These are phyloP conservation scores for Plasmopara viticola DNA, from an alignment of 352 stramenopile genomes.

Conservation along the genomic window DNA sequence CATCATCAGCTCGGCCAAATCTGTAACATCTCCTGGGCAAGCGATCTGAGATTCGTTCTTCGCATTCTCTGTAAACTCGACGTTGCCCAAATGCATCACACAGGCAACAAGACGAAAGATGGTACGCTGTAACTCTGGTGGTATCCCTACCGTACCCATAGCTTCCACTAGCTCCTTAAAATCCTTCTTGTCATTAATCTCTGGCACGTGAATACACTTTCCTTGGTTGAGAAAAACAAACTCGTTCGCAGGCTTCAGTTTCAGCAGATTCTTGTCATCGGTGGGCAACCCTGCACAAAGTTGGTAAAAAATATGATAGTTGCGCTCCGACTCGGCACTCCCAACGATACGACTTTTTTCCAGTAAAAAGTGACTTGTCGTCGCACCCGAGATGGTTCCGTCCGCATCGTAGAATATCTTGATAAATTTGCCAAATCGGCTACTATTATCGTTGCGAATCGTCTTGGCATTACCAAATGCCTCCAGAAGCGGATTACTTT, in stretches of 20 bases:
- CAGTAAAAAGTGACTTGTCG: conserved; percentile 95
- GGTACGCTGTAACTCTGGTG: conserved; percentile 83
- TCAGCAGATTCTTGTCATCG: conserved; percentile 64
- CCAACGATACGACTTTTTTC: conserved; percentile 96
- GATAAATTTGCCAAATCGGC: conserved; percentile 95
- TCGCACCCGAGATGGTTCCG: conserved; percentile 88
- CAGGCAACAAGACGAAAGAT: conserved; percentile 95
- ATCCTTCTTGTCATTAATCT: conserved; percentile 94
- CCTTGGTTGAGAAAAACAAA: conserved; percentile 93
- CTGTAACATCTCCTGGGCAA: conserved; percentile 54
- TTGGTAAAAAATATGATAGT: conserved; percentile 99
- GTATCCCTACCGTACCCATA: conserved; percentile 90
- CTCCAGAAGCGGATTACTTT: conserved; percentile 90
- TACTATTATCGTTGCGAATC: conserved; percentile 95
- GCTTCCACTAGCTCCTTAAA: conserved; percentile 90
- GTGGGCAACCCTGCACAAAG: conserved; percentile 80
- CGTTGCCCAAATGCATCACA: conserved; percentile 96
- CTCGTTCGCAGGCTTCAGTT: conserved; percentile 82
- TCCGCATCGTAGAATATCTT: conserved; percentile 92
- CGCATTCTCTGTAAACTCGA: conserved; percentile 87
- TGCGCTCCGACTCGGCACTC: conserved; percentile 91
- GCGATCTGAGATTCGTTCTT: conserved; percentile 76
- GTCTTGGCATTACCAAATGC: conserved; percentile 92
- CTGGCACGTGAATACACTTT: conserved; percentile 88
- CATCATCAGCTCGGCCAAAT: conserved; percentile 80